Base-by-base conservation (phyloP, 345 rosid genomes). In the Kernera saxatilis region DNA sequence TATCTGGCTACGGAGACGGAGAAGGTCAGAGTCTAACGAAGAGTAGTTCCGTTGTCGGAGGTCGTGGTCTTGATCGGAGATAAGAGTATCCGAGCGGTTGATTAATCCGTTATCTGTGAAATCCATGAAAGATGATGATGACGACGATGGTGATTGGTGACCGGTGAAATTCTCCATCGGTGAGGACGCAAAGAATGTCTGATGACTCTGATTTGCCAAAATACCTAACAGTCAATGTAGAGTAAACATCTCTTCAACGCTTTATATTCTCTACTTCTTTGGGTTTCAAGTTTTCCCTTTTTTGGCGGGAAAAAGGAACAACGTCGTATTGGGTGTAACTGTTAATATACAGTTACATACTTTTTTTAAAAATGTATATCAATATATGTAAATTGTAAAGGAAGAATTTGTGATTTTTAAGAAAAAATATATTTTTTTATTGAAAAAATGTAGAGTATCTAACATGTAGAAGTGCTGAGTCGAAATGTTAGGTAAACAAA, bases 111-210 rank as follows among this genome's bases (percentile, higher is more conserved):
- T 40, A 11, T 51, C 9, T 56, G 59, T 10, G 67, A 74, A 62
- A 63, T 81, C 91, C 96, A 88, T 92, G 27, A 5, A 15, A 51
- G 78, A 75, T 39, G 71, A 12, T 25, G 33, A 17, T 10, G 45
- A 10, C 18, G 61, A 30, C 19, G 46, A 21, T 29, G 15, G 21
- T 23, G 55, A 43, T 9, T 29, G 15, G 21, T 23, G 55, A 43
- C 14, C 53, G 39, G 54, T 72, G 65, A 63, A 35, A 61, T 52
- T 74, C 40, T 68, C 3, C 9, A 32, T 14, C 1, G 14, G 41
- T 27, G 64, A 75, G 37, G 77, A 66, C 44, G 67, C 67, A 66
- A 57, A 39, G 72, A 27, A 66, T 73, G 67, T 57, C 45, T 58
- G 43, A 1, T 33, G 33, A 55, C 14, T 36, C 32, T 27, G 59